Percentiles rank a stretch among this genome's conserved stretches.
Conservation (phyloP, 805 yeast species). For the Komagataella pseudopastoris region DNA sequence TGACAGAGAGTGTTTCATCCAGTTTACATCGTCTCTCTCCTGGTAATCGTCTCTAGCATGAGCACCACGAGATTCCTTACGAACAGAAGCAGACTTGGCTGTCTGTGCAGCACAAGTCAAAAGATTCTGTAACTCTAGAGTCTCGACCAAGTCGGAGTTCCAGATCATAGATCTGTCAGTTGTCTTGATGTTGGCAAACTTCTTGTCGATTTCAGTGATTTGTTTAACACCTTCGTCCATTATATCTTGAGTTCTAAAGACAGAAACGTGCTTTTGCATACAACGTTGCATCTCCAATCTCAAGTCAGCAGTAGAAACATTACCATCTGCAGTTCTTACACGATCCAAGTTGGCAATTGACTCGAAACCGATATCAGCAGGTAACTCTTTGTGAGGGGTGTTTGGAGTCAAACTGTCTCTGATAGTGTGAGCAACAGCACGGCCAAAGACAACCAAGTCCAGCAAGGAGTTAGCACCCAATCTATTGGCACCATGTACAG, state of each 20-base stretch:
- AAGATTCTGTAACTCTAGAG: conserved; percentile 91
- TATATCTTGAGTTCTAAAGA: conserved; percentile 87
- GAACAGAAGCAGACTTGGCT: conserved; percentile 84
- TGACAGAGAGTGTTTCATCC: conserved; percentile 96
- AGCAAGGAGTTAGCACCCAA: conserved; percentile 95
- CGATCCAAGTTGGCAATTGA: conserved; percentile 84
- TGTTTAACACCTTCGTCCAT: conserved; percentile 83
- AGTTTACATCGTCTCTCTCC: conserved; percentile 86
- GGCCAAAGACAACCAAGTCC: conserved; percentile 94
- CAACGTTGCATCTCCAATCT: conserved; percentile 88
- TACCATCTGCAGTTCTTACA: conserved; percentile 76
- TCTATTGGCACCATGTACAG: conserved; percentile 99
- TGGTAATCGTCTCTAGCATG: conserved; percentile 98
- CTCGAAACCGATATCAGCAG: conserved; percentile 80
- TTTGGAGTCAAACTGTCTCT: conserved; percentile 80
- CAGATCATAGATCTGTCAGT: conserved; percentile 97
- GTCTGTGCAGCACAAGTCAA: conserved; percentile 96
- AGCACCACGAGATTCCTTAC: conserved; percentile 98
- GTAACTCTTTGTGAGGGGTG: conserved; percentile 67
- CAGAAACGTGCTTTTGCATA: conserved; percentile 96
- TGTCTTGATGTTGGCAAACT: conserved; percentile 67
- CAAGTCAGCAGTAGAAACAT: conserved; percentile 73
- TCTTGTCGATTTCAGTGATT: conserved; percentile 61
- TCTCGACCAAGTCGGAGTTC: conserved; percentile 95
- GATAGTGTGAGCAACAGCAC: conserved; percentile 94